Conservation (phyloP, 2,329 filamentous ascomycete genomes). For the Trichoderma asperellum region DNA sequence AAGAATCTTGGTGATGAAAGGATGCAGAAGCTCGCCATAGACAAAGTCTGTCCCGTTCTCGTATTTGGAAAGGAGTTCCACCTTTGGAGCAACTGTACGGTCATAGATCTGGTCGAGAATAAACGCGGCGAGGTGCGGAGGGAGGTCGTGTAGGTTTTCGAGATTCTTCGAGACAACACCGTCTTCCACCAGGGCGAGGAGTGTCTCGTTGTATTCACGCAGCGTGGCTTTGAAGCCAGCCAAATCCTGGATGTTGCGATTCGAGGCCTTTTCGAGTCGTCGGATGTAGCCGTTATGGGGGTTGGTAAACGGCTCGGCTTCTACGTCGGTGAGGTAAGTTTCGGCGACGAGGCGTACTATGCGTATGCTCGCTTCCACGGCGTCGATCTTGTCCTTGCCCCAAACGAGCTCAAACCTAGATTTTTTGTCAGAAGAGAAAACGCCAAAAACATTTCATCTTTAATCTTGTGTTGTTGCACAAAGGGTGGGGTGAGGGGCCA, state of each 20-base stretch:
- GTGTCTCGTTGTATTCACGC: slow-evolving; percentile 73
- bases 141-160: slow-evolving; percentile 68
- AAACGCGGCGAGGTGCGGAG: slow-evolving; percentile 73
- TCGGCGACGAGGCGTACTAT: slow-evolving; percentile 71
- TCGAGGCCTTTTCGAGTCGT: slow-evolving; percentile 73
- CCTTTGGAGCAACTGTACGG: slow-evolving; percentile 86
- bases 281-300: slow-evolving; percentile 75
- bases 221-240: slow-evolving; percentile 74
- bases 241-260: slow-evolving; percentile 65
- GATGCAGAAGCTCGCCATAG: slow-evolving; percentile 88
- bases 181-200: slow-evolving; percentile 67
- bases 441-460: not conserved
- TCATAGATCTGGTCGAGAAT: slow-evolving; percentile 89
- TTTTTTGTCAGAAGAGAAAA: slow-evolving; percentile 1
- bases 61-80: slow-evolving; percentile 82
- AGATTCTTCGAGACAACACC: slow-evolving; percentile 75
- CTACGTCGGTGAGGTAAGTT: slow-evolving; percentile 75
- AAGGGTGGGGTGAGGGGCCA: not conserved
- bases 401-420: slow-evolving; percentile 65
- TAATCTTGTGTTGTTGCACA: not conserved
- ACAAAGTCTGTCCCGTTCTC: slow-evolving; percentile 90
- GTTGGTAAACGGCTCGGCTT: slow-evolving; percentile 70
- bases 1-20: slow-evolving; percentile 83
- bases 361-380: slow-evolving; percentile 71
- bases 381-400: slow-evolving; percentile 78